phyloP scores from a whole-genome alignment of 2,329 filamentous ascomycete species.

The Colletotrichum acutatum region DNA sequence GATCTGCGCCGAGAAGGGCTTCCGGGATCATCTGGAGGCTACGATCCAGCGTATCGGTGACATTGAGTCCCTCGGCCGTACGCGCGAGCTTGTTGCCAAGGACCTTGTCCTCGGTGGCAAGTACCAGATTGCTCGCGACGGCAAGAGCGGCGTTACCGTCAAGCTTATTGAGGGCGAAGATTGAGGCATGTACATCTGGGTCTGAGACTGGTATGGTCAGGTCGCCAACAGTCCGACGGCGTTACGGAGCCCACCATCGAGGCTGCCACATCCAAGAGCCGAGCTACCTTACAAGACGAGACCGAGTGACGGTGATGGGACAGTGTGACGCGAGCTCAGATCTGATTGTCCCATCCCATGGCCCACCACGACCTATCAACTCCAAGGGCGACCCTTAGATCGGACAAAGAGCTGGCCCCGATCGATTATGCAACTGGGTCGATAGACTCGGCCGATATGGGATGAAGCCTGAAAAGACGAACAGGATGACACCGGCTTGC shows the following conservation, averaged over 20 bases:
- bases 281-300: neutral
- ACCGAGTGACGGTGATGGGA: neutral
- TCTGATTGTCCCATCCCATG: neutral
- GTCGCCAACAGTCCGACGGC: neutral
- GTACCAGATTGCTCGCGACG: constrained; percentile 70
- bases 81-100: constrained; percentile 95
- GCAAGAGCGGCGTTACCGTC: constrained; percentile 52
- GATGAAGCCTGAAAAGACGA: neutral
- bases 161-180: constrained; percentile 56
- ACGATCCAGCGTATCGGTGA: constrained; percentile 79
- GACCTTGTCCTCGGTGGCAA: constrained; percentile 88
- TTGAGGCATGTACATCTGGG: constrained; percentile 16
- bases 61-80: constrained; percentile 93
- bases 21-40: constrained; percentile 62
- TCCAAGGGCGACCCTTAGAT: neutral
- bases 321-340: constrained; percentile 4
- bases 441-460: neutral
- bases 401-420: constrained; percentile 2
- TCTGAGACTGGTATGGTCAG: neutral
- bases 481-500: neutral
- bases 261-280: no score
- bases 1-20: constrained; percentile 75
- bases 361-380: no score
- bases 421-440: neutral
- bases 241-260: neutral